Evolutionary conservation across 495 filamentous ascomycete species (phyloP), one percentile per base, ranked within the genome.

Genomic region (Podospora tetraspora): DNA sequence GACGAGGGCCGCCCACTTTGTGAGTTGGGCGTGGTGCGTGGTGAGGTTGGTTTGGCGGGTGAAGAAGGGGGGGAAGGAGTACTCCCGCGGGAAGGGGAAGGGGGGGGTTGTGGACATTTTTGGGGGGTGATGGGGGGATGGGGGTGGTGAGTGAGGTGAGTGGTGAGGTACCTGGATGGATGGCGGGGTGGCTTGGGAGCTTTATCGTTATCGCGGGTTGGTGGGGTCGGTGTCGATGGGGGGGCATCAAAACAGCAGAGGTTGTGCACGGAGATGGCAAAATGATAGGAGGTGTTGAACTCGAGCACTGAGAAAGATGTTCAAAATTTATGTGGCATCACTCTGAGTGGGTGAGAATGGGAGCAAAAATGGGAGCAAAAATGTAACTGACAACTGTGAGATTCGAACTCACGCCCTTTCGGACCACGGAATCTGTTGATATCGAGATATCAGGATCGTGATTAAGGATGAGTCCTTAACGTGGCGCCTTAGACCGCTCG

Each of bases 1-100:
- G 73, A 99, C 88, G 21, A 97, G 86, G n/a, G 86, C 75, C 57
- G 90, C 88, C 95, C 95, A 99, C 80, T 90, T 91, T 37, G 84
- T 78, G 63, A 93, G 87, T 76, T 98, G 95, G 24, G 87, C 84
- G 77, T 86, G 84, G 73, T 87, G 90, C 12, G 92, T 97, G 30
- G 83, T 81, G 70, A 82, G 83, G 82, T 93, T 93, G 59, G 90
- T 88, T 82, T 98, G 94, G 70, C 84, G 84, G 69, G 88, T 90
- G 86, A 87, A 92, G 87, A 92, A 91, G 69, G 90, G 87, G 2
- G 90, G 90, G 79, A 90, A 91, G 80, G 76, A 73, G 84, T 90
- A 86, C 61, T 84, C 80, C 57, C 76, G 78, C 3, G 84, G 85
- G 77, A 83, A 85, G 29, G 62, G 29, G 79, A 82, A 84, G 71